Base-by-base conservation (phyloP, 176 grass and related monocot genomes). In the Eremochloa ophiuroides region DNA sequence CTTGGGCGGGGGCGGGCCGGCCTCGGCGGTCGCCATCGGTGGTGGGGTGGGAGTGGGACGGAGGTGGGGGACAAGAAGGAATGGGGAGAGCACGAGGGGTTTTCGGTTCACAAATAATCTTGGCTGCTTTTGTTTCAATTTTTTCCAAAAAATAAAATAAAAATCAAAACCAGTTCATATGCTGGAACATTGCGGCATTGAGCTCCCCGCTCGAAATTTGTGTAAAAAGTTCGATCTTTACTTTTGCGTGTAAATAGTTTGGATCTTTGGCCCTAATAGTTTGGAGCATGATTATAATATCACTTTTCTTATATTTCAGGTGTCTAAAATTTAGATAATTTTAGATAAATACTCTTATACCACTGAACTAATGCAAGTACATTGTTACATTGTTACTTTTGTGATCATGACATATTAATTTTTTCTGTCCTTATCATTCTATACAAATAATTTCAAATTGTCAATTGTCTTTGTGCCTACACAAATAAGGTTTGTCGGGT, bases 21-120 rank as follows among this genome's bases (percentile, higher is more conserved):
- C 58, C 64, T 90, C 82, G 62, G 33, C 70, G 56, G 61, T 94
- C 92, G 90, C 90, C 95, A 98, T 98, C 37, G 75, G 58, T 47
- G 60, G 53, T 38, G 38, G 74, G 12, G 69, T 28, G 65, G 40
- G 31, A 41, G 59, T 25, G 33, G 76, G 67, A 22, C 35, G n/a
- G 37, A 22, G 58, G 70, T 22, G 56, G 69, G 74, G 42, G 69
- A 69, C 83, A 73, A 51, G 74, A 39, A 8, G 12, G 48, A 72
- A 23, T 35, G 69, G n/a, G 23, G 30, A 31, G 23, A n/a, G 25
- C 71, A 59, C 47, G 71, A 69, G 7, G 47, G 53, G 70, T 22
- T 91, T 83, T 71, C 42, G 75, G 62, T 88, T 39, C 2, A 16
- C 53, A 59, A n/a, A n/a, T n/a, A n/a, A 26, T 26, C 23, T 58